Conservation (phyloP, 2,329 filamentous ascomycete species). For the Ceratocystis papillata region DNA sequence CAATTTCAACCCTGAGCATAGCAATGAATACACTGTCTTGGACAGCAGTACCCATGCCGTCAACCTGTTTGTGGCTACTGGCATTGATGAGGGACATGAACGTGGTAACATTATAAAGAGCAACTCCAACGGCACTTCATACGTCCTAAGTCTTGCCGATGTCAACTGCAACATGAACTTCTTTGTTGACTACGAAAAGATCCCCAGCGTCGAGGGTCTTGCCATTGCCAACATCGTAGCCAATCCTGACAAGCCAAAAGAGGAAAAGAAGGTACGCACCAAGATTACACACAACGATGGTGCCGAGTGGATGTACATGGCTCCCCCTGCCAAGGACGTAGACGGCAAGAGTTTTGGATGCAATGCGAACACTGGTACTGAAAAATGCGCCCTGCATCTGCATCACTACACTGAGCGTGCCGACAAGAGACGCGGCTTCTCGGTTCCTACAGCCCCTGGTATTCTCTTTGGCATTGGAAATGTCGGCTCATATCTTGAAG, state of each 20-base stretch:
- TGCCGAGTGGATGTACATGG: constrained; percentile 68
- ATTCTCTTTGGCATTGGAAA: constrained; percentile 88
- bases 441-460: constrained; percentile 76
- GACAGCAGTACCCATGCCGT: constrained; percentile 91
- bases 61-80: constrained; percentile 83
- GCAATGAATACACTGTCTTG: constrained; percentile 75
- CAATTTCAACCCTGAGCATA: constrained; percentile 65
- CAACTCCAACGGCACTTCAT: constrained; percentile 95
- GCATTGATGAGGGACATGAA: constrained; percentile 50
- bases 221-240: constrained; percentile 74
- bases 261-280: constrained; percentile 71
- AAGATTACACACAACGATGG: constrained; percentile 96
- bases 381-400: constrained; percentile 75
- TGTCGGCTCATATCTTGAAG: constrained; percentile 59
- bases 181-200: constrained; percentile 94
- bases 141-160: constrained; percentile 67
- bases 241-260: constrained; percentile 56
- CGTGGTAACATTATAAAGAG: constrained; percentile 92
- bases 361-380: constrained; percentile 44
- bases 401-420: constrained; percentile 89
- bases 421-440: constrained; percentile 75
- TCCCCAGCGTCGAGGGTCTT: constrained; percentile 83
- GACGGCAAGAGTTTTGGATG: constrained; percentile 65
- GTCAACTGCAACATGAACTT: constrained; percentile 70
- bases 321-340: constrained; percentile 58